A percentile compares a stretch with the other conserved stretches of the same genome.
These are phyloP conservation scores for Paramecium biaurelia DNA, from an alignment of 73 alveolate genomes.

Conservation along the genomic window DNA sequence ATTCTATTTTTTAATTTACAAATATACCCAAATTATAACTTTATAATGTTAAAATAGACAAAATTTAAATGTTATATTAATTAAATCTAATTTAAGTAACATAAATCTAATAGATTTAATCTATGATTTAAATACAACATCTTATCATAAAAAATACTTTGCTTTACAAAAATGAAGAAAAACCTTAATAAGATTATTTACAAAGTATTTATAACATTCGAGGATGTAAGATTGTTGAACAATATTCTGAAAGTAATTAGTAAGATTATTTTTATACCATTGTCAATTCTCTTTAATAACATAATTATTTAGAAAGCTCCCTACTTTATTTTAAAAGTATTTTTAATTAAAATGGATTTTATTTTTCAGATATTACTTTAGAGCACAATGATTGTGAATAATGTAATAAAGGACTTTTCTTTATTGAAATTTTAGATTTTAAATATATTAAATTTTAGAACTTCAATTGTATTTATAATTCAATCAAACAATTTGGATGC, in stretches of 20 bases:
- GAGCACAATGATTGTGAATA: neutral
- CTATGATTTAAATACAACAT: neutral
- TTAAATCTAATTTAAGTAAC: neutral
- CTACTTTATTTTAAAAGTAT: neutral
- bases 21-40: neutral
- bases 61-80: neutral
- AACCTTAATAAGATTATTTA: neutral
- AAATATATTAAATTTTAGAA: neutral
- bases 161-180: neutral
- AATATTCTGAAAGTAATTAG: neutral
- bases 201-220: neutral
- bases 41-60: neutral
- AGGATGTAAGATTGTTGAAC: neutral
- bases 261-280: neutral
- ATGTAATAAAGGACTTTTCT: neutral
- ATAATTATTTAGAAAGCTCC: neutral
- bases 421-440: neutral
- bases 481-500: neutral
- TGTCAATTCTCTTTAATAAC: neutral
- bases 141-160: neutral
- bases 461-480: neutral
- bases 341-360: neutral
- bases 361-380: neutral
- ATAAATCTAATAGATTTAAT: neutral
- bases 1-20: neutral